These are phyloP conservation scores for Lentinus polychrous DNA, from an alignment of 1,284 basidiomycete genomes.

Conservation along the genomic window DNA sequence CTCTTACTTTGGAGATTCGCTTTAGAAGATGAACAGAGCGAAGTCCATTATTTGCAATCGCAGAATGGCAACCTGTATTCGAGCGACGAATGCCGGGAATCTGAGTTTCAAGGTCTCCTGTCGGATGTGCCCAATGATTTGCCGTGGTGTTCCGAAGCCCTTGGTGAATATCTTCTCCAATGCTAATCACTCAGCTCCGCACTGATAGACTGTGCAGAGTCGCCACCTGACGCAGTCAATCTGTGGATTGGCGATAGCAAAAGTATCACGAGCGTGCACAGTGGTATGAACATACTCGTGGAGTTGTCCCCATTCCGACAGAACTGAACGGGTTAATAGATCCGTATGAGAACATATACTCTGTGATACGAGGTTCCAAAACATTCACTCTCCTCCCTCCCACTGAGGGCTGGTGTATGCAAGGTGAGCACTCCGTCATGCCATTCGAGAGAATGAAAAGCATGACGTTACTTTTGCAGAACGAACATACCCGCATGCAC, in stretches of 20 bases:
- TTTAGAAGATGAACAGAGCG: constrained; percentile 14
- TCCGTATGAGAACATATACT: constrained; percentile 90
- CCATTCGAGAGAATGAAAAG: constrained; percentile 8
- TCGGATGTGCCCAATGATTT: constrained; percentile 61
- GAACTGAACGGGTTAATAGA: constrained; percentile 39
- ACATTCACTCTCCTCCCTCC: constrained; percentile 83
- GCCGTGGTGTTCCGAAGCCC: constrained; percentile 68
- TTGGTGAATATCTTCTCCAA: constrained; percentile 46
- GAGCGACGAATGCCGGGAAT: constrained; percentile 29
- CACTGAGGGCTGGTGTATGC: constrained; percentile 76
- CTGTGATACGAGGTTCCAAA: constrained; percentile 78
- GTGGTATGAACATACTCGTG: constrained; percentile 40
- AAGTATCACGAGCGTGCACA: constrained; percentile 82
- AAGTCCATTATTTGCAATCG: constrained; percentile 77
- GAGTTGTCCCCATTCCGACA: neutral
- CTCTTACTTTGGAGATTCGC: neutral
- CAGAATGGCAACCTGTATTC: constrained; percentile 86
- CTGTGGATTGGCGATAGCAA: constrained; percentile 80
- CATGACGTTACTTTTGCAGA: constrained; percentile 34
- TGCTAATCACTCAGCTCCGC: neutral
- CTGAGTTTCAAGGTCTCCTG: constrained; percentile 60
- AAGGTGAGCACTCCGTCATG: constrained; percentile 45
- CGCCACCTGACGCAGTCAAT: constrained; percentile 80
- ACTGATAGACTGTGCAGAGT: constrained; percentile 33
- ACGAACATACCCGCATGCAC: constrained; percentile 60